Evolutionary conservation across 2,329 filamentous ascomycete genomes (phyloP), one percentile per base, ranked within the genome.

Genomic region (Aspergillus luchuensis): DNA sequence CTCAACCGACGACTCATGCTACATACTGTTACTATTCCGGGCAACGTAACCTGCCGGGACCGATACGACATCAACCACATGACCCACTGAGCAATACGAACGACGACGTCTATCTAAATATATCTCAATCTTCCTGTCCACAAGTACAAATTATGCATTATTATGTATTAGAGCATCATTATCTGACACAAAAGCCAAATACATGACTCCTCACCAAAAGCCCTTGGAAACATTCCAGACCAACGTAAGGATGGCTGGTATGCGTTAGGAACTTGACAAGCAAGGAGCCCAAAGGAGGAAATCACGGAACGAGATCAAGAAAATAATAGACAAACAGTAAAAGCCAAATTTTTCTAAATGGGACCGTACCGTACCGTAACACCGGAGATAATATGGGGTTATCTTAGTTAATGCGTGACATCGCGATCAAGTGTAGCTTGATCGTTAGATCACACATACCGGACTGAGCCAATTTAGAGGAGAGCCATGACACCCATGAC

Each of bases 401-500:
- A 36, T 23, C 13, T 48, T 23, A 48, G 19, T 25, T 48, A 25
- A 25, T 25, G 13, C 23, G 45, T 48, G 45, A 48, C 7, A 28
- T 48, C 45, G 23, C 45, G 5, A 28, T 28, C 45, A 25, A 53
- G 36, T 3, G 19, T 15, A 48, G 25, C 43, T 45, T 49, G 13
- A 15, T 48, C 45, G 23, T 51, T 25, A 25, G 36, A 53, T 25
- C 33, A 47, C 21, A 25, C 51, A 41, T 15, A 38, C 51, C 17
- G 13, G 21, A 15, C 10, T 36, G 23, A 39, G 49, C 17, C 59
- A 56, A 59, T 70, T 71, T 76, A 78, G 61, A 78, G 71, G 51
- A 78, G 64, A 65, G 73, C 74, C 69, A 77, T 75, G 61, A 76
- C 50, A 47, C 70, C 76, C 59, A 77, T 68, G 56, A 76, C 63